Percentiles rank a stretch among this genome's conserved stretches.
Conservation (phyloP, 1,139 yeast genomes). For the Taphrina pruni region DNA sequence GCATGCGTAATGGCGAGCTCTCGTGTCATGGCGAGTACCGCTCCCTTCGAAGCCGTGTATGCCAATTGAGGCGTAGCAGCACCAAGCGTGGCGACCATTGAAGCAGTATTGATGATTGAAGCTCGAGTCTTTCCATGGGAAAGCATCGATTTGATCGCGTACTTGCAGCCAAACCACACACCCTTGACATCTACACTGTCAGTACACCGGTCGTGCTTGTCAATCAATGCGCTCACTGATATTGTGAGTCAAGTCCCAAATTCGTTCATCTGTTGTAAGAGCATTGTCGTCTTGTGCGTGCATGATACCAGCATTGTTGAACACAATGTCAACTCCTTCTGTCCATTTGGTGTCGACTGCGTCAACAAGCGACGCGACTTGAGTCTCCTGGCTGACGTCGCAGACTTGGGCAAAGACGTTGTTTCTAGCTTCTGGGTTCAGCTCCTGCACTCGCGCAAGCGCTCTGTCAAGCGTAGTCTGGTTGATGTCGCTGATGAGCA, state of each 20-base stretch:
- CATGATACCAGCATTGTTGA: conserved; percentile 79
- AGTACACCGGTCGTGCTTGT: neutral
- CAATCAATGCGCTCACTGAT: conserved; percentile 47
- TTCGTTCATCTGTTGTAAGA: conserved; percentile 54
- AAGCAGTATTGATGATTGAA: conserved; percentile 67
- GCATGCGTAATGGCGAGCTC: conserved; percentile 74
- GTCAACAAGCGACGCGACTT: conserved; percentile 52
- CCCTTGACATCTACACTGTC: conserved; percentile 58
- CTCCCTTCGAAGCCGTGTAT: conserved; percentile 56
- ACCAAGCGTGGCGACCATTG: conserved; percentile 64
- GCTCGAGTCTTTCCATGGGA: conserved; percentile 58
- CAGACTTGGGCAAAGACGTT: conserved; percentile 49
- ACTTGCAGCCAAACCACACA: conserved; percentile 64
- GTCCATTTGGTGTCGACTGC: conserved; percentile 59
- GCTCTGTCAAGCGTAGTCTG: conserved; percentile 51
- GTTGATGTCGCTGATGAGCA: conserved; percentile 67
- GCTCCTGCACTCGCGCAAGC: conserved; percentile 48
- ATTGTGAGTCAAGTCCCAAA: conserved; percentile 60
- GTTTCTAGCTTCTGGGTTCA: conserved; percentile 46
- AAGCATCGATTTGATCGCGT: conserved; percentile 60
- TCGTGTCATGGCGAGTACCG: conserved; percentile 58
- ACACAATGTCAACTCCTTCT: conserved; percentile 65
- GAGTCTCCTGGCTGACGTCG: conserved; percentile 53
- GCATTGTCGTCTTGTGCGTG: conserved; percentile 67
- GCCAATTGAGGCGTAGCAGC: conserved; percentile 55